A percentile compares a stretch with the other conserved stretches of the same genome.
phyloP scores from a whole-genome alignment of 257 asterid species.

The Voacanga thouarsii region DNA sequence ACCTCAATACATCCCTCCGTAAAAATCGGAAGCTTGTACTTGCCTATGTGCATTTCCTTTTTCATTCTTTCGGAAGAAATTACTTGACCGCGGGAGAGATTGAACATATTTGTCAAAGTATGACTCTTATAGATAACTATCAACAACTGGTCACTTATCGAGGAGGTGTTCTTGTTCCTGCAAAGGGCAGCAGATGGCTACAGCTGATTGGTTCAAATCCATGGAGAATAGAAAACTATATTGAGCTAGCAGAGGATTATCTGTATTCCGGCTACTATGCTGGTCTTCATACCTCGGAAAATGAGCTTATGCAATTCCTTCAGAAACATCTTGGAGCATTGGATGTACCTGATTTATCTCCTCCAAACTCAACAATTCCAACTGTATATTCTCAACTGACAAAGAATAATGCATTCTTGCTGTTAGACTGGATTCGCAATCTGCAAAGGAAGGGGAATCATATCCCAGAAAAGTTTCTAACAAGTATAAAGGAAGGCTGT shows the following conservation, averaged over 20 bases:
- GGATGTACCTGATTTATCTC: conserved; percentile 33
- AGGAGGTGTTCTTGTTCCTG: conserved; percentile 34
- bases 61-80: conserved; percentile 8
- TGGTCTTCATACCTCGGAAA: conserved; percentile 20
- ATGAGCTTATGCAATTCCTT: conserved; percentile 28
- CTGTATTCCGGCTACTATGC: conserved; percentile 25
- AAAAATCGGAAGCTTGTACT: conserved; percentile 14
- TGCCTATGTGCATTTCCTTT: conserved; percentile 23
- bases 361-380: conserved; percentile 29
- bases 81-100: conserved; percentile 12
- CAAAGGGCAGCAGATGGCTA: conserved; percentile 34
- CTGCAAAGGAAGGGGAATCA: neutral
- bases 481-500: conserved; percentile 27
- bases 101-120: neutral
- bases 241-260: conserved; percentile 36
- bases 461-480: conserved; percentile 23
- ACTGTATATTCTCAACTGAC: conserved; percentile 23
- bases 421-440: conserved; percentile 28
- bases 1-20: neutral
- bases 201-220: conserved; percentile 37
- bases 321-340: conserved; percentile 19
- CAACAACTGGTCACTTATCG: conserved; percentile 14
- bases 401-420: conserved; percentile 28
- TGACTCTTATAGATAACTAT: conserved; percentile 30
- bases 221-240: conserved; percentile 28